A percentile compares a stretch with the other conserved stretches of the same genome.
These are phyloP conservation scores for Rhodamnia rubescens DNA, from an alignment of 345 rosid species.

Conservation along the genomic window DNA sequence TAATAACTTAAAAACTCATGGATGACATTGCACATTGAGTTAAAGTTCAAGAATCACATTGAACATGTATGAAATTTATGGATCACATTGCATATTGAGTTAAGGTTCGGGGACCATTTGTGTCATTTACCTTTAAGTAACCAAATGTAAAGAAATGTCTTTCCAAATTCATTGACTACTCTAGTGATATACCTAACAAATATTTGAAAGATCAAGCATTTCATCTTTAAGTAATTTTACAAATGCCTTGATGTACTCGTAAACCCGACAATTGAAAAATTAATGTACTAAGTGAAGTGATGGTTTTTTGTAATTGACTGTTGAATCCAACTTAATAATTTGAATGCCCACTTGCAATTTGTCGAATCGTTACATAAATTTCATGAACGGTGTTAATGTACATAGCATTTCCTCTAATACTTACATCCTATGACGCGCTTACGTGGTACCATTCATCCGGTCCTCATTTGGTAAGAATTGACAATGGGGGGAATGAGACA, in stretches of 20 bases:
- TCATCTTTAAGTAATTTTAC: not conserved
- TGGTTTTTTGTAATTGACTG: not conserved
- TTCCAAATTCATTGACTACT: not conserved
- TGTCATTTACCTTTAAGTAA: not conserved
- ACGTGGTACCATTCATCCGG: not conserved
- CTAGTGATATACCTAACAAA: not conserved
- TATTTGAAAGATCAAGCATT: not conserved
- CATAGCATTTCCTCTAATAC: not conserved
- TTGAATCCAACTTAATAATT: not conserved
- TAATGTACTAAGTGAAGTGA: not conserved
- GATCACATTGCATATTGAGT: too few relatives aligned
- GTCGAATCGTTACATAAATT: not conserved
- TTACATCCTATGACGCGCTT: not conserved
- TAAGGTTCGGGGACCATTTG: too few relatives aligned
- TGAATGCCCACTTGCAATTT: not conserved
- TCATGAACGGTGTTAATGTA: not conserved
- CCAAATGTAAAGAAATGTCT: too few relatives aligned
- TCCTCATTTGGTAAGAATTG: not conserved
- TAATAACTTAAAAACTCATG: too few relatives aligned
- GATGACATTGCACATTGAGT: too few relatives aligned
- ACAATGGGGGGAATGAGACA: not conserved
- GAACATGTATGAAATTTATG: too few relatives aligned
- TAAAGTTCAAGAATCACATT: too few relatives aligned
- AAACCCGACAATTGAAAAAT: not conserved
- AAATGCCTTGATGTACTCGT: not conserved